Base-by-base conservation (phyloP, 1,139 yeast genomes). In the Pichia sp. region DNA sequence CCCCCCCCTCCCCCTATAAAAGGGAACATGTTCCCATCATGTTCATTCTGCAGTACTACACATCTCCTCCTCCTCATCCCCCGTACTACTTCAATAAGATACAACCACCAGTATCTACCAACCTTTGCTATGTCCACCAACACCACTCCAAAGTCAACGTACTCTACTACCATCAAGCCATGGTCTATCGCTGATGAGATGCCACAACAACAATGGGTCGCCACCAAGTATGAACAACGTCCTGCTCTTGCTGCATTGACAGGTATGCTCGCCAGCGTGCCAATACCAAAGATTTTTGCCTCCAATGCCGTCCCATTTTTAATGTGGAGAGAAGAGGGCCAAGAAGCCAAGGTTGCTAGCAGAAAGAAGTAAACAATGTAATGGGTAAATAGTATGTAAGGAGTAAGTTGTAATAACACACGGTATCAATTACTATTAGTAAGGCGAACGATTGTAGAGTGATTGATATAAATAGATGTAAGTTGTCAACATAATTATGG, bases 211-310 rank as follows among this genome's bases (percentile, higher is more conserved):
- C 59, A 61, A 20, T 64, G 60, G 54, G 60, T 67, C 33, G 71
- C 72, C 20, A 37, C 45, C 28, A 58, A 52, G 40, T 45, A 74
- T 43, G 64, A 75, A 34, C 65, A 70, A 33, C 64, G 64, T 44
- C 81, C 82, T 1, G 79, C 79, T 4, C 56, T 76, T 31, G 72
- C 76, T 16, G 81, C 83, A 5, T 50, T 75, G 36, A 73, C 73
- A 37, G 79, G 81, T 7, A 60, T 76, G 48, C 55, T 74, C 26
- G 72, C 78, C 12, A 72, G 80, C n/a, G 67, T 72, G 50, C 81
- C 83, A 9, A 65, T 70, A 19, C 68, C 70, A 37, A 73, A 75
- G 53, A 60, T 72, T 29, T 72, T 76, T 53, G 68, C 76, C 9
- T 70, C 79, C 18, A 74, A 74, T 52, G 75, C 77, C 13, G 69